Evolutionary conservation across 2,329 filamentous ascomycete species (phyloP).

Genomic region (Didymella segeticola): DNA sequence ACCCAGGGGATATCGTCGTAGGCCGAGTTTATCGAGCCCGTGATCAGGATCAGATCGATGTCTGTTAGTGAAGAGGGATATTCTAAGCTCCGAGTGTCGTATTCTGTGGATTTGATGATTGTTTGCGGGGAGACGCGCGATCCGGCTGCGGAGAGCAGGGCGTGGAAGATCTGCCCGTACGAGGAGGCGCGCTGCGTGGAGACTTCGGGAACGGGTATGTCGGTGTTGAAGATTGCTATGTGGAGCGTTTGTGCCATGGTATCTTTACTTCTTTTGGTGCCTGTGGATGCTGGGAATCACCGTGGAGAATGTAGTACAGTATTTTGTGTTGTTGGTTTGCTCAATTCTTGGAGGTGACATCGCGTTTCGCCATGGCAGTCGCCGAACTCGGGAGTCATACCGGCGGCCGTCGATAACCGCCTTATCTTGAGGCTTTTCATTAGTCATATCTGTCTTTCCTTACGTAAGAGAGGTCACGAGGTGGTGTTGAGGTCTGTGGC

Average conservation of each 20-base stretch:
- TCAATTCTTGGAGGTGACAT: background rate
- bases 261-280: background rate
- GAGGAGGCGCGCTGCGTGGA: conserved; percentile 22
- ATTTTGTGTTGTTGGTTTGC: background rate
- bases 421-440: conserved; percentile 14
- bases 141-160: conserved; percentile 30
- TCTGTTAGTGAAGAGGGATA: conserved; percentile 42
- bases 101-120: conserved; percentile 40
- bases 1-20: conserved; percentile 42
- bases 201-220: conserved; percentile 37
- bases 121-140: conserved; percentile 11
- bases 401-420: conserved; percentile 16
- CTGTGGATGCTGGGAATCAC: too few relatives aligned
- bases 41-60: conserved; percentile 50
- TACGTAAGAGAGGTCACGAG: background rate
- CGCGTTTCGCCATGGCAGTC: background rate
- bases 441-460: conserved; percentile 8
- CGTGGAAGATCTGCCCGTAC: conserved; percentile 42
- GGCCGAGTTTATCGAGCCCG: conserved; percentile 46
- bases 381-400: conserved; percentile 12
- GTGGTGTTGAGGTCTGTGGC: background rate
- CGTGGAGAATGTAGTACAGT: too few relatives aligned
- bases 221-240: conserved; percentile 40
- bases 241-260: conserved; percentile 14
- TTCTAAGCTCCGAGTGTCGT: conserved; percentile 45